Conservation (phyloP, 169 alveolate species). For the Pseudocohnilembus persalinus region DNA sequence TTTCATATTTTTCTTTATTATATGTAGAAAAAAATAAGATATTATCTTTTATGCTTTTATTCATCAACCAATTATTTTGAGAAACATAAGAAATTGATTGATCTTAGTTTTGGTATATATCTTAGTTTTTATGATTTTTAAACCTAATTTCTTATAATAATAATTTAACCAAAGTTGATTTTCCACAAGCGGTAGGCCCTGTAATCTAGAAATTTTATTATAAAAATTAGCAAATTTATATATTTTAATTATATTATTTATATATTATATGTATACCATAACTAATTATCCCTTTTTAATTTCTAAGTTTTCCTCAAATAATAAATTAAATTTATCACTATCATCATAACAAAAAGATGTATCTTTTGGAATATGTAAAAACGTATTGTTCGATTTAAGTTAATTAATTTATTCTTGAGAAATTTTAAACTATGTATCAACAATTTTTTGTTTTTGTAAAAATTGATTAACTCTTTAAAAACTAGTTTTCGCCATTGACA, state of each 20-base stretch:
- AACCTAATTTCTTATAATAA: slow-evolving; percentile 31
- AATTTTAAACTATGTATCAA: slow-evolving; percentile 21
- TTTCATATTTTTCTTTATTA: slow-evolving; percentile 32
- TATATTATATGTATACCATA: slow-evolving; percentile 6
- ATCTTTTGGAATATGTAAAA: not conserved
- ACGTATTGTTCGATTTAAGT: too few species aligned
- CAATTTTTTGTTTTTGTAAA: slow-evolving; percentile 10
- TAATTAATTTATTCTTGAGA: not conserved
- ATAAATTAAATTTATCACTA: not conserved
- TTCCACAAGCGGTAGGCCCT: slow-evolving; percentile 47
- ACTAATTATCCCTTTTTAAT: not conserved
- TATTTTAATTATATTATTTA: slow-evolving; percentile 21
- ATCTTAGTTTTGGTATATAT: slow-evolving; percentile 24
- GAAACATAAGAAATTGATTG: slow-evolving; percentile 41
- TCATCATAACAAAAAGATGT: not conserved
- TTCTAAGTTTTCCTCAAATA: not conserved
- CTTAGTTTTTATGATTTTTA: slow-evolving; percentile 24
- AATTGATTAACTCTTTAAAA: not conserved
- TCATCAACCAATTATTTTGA: slow-evolving; percentile 39
- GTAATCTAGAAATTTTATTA: slow-evolving; percentile 32
- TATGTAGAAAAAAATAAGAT: slow-evolving; percentile 31
- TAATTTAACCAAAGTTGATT: slow-evolving; percentile 40
- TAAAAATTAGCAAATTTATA: slow-evolving; percentile 36
- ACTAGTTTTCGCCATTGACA: slow-evolving; percentile 26
- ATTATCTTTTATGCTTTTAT: slow-evolving; percentile 43